Conservation (phyloP, 1,284 basidiomycete genomes). For the Rhodotorula sp. region DNA sequence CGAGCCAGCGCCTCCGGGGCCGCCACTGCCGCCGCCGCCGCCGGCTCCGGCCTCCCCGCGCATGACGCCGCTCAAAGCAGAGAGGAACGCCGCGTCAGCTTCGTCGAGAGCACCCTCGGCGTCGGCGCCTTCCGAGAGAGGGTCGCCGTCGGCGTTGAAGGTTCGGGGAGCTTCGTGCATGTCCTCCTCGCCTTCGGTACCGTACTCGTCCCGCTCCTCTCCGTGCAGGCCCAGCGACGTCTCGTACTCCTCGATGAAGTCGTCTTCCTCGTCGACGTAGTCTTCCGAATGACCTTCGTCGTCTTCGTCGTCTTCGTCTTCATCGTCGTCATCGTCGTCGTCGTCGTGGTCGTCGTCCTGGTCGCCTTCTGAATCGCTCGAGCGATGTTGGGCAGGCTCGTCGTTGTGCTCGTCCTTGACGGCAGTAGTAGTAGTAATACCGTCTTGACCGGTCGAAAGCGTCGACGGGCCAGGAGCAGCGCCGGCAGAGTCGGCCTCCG, state of each 20-base stretch:
- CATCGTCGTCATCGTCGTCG: constrained; percentile 22
- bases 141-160: constrained; percentile 36
- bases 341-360: constrained; percentile 49
- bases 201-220: constrained; percentile 35
- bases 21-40: constrained; percentile 3
- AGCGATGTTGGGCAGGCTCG: constrained; percentile 39
- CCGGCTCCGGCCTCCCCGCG: constrained; percentile 1
- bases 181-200: constrained; percentile 25
- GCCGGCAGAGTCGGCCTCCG: not conserved
- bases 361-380: constrained; percentile 54
- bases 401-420: constrained; percentile 25
- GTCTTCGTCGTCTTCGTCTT: constrained; percentile 25
- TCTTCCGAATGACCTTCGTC: constrained; percentile 15
- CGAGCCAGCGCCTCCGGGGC: not conserved
- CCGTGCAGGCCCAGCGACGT: constrained; percentile 30
- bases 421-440: constrained; percentile 35
- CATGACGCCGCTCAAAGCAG: constrained; percentile 19
- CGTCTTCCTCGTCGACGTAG: constrained; percentile 29
- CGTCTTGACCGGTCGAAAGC: not conserved
- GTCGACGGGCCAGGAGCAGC: not conserved
- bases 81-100: constrained; percentile 20
- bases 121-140: constrained; percentile 15
- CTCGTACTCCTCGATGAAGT: constrained; percentile 39
- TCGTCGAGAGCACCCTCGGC: not conserved
- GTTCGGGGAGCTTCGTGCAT: constrained; percentile 29